These are phyloP conservation scores for Naganishia vaughanmartiniae DNA, from an alignment of 768 basidiomycete species.

Conservation along the genomic window DNA sequence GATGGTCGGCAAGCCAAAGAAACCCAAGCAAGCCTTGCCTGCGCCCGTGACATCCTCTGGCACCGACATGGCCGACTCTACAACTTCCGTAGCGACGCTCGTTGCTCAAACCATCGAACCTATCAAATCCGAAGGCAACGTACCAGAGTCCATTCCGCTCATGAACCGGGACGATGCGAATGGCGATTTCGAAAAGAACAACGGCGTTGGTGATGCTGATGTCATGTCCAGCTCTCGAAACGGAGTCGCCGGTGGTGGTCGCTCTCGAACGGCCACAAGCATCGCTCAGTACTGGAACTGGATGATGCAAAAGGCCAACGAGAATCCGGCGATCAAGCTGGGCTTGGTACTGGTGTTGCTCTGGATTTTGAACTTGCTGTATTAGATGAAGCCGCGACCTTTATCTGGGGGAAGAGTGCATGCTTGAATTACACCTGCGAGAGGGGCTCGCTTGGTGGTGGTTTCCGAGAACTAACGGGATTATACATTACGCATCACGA, in stretches of 20 bases:
- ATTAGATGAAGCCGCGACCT: slow-evolving; percentile 31
- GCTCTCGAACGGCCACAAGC: slow-evolving; percentile 45
- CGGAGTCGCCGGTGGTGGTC: slow-evolving; percentile 22
- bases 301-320: slow-evolving; percentile 46
- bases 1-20: slow-evolving; percentile 53
- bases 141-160: slow-evolving; percentile 49
- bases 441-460: not conserved
- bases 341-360: slow-evolving; percentile 56
- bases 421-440: not conserved
- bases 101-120: slow-evolving; percentile 39
- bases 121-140: slow-evolving; percentile 37
- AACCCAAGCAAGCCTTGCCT: slow-evolving; percentile 25
- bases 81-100: slow-evolving; percentile 53
- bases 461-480: not conserved
- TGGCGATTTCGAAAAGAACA: slow-evolving; percentile 12
- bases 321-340: slow-evolving; percentile 57
- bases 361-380: slow-evolving; percentile 68
- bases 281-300: slow-evolving; percentile 27
- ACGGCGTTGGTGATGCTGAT: slow-evolving; percentile 6
- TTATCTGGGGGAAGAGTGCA: not conserved
- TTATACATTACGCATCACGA: not conserved
- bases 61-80: not conserved
- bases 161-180: slow-evolving; percentile 40
- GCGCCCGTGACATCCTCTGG: slow-evolving; percentile 15
- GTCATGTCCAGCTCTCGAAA: slow-evolving; percentile 35